Percentiles rank a stretch among this genome's conserved stretches.
Conservation (phyloP, 192 early-diverging fungal species). For the Haplosporangium gracile region DNA sequence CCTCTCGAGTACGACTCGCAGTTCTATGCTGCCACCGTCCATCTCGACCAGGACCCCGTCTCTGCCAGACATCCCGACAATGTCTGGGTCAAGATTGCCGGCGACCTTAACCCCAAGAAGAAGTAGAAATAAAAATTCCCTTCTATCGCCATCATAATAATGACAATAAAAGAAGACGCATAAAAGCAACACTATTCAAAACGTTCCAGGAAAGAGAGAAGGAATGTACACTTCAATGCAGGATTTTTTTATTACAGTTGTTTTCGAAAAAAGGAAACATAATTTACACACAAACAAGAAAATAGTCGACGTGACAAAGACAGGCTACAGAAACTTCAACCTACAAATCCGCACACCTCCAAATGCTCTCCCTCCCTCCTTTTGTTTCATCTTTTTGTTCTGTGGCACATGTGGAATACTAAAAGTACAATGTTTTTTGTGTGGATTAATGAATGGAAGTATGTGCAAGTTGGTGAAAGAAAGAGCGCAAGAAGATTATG, state of each 20-base stretch:
- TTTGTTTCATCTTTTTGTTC: neutral
- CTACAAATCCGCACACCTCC: neutral
- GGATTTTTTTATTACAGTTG: constrained; percentile 7
- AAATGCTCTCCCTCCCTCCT: neutral
- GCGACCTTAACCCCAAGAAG: neutral
- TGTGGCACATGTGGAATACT: constrained; percentile 3
- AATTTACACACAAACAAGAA: neutral
- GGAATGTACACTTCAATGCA: neutral
- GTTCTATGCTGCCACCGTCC: constrained; percentile 30
- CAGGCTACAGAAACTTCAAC: neutral
- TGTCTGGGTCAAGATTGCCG: constrained; percentile 49
- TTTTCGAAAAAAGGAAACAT: neutral
- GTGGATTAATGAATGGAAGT: neutral
- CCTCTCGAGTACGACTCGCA: constrained; percentile 42
- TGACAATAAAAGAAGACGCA: neutral
- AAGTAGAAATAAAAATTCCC: neutral
- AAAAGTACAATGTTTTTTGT: constrained; percentile 15
- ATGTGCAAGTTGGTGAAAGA: neutral
- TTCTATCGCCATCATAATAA: neutral
- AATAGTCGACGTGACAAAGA: neutral
- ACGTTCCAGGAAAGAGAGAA: neutral
- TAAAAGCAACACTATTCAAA: neutral
- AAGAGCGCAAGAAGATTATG: constrained; percentile 3
- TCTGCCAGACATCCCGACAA: constrained; percentile 45
- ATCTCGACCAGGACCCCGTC: constrained; percentile 42